Evolutionary conservation across 768 basidiomycete species (phyloP).

Genomic region (Termitomyces sp.): DNA sequence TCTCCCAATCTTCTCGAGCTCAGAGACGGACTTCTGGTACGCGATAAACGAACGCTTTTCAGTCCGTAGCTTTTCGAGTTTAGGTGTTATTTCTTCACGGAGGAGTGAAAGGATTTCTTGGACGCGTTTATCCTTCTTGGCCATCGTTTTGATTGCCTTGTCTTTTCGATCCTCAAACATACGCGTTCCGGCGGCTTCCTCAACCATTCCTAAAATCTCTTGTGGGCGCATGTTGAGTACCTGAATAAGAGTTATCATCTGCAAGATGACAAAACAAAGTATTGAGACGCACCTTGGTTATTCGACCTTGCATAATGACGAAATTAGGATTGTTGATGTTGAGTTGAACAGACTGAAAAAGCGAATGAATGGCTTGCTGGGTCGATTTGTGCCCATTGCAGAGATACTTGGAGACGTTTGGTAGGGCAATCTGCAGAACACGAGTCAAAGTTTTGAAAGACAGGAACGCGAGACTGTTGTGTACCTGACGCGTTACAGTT

Average conservation of each 20-base stretch:
- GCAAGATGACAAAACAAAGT: not conserved
- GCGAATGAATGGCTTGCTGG: slow-evolving; percentile 77
- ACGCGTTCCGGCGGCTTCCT: slow-evolving; percentile 96
- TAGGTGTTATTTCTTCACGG: slow-evolving; percentile 88
- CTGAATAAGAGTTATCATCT: slow-evolving; percentile 22
- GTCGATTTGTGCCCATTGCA: slow-evolving; percentile 92
- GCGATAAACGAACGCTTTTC: slow-evolving; percentile 88
- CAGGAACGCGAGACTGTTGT: slow-evolving; percentile 12
- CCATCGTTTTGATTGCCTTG: slow-evolving; percentile 93
- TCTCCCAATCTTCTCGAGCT: slow-evolving; percentile 82
- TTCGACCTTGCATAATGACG: slow-evolving; percentile 99
- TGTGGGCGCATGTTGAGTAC: slow-evolving; percentile 97
- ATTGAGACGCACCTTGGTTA: slow-evolving; percentile 71
- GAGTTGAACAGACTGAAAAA: slow-evolving; percentile 95
- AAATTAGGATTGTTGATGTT: slow-evolving; percentile 99
- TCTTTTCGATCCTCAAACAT: slow-evolving; percentile 99
- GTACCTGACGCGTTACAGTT: slow-evolving; percentile 92
- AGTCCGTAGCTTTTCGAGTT: slow-evolving; percentile 81
- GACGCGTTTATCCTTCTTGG: slow-evolving; percentile 94
- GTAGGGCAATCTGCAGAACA: slow-evolving; percentile 72
- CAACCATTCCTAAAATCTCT: slow-evolving; percentile 97
- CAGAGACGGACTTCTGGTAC: slow-evolving; percentile 84
- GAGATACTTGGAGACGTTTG: slow-evolving; percentile 91
- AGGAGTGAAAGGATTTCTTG: slow-evolving; percentile 81
- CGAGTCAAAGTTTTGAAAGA: not conserved